Percentiles rank a stretch among this genome's conserved stretches.
These are phyloP conservation scores for Diutina mesorugosa DNA, from an alignment of 1,139 yeast species.

Conservation along the genomic window DNA sequence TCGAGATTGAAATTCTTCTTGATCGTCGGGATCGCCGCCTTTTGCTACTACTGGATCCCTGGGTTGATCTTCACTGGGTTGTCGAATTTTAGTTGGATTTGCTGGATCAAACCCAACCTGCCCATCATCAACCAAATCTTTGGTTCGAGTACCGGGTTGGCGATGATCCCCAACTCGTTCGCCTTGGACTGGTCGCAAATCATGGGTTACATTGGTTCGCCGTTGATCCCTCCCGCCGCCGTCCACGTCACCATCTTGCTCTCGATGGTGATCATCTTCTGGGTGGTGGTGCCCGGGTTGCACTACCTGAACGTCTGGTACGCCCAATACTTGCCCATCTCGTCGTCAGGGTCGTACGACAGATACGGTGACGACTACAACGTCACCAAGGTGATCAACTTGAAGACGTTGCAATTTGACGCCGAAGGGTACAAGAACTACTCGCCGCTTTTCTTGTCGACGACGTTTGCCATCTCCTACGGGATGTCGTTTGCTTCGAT, in stretches of 20 bases:
- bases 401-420: conserved; percentile 26
- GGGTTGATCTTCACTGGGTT: conserved; percentile 16
- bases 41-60: conserved; percentile 30
- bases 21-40: conserved; percentile 6
- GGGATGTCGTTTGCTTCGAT: conserved; percentile 55
- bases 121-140: conserved; percentile 49
- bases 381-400: conserved; percentile 29
- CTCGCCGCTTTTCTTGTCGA: conserved; percentile 51
- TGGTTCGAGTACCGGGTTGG: conserved; percentile 48
- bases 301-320: conserved; percentile 31
- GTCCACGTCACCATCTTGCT: conserved; percentile 36
- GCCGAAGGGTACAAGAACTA: conserved; percentile 30
- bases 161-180: conserved; percentile 34
- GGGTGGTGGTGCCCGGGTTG: conserved; percentile 30
- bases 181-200: conserved; percentile 31
- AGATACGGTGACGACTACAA: conserved; percentile 21
- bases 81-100: conserved; percentile 17
- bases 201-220: conserved; percentile 47
- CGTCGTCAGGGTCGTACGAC: conserved; percentile 26
- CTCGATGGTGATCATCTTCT: conserved; percentile 19
- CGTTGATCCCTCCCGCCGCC: conserved; percentile 55
- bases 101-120: conserved; percentile 20
- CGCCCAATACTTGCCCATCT: conserved; percentile 30
- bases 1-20: conserved; percentile 12
- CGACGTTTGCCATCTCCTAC: conserved; percentile 50